phyloP scores from a whole-genome alignment of 768 basidiomycete species.

The Cyathus striatus region DNA sequence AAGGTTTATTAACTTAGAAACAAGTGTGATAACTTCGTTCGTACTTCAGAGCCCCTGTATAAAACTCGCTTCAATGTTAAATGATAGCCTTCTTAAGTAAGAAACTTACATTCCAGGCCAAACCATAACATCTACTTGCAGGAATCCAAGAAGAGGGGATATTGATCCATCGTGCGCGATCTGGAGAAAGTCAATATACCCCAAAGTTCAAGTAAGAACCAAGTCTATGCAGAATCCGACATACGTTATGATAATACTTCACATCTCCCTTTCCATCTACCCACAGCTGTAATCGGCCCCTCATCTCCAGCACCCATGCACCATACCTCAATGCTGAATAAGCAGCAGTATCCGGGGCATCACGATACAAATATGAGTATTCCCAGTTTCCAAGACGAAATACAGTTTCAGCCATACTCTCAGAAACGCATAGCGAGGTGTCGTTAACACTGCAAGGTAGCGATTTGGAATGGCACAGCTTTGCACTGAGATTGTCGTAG shows the following conservation, averaged over 20 bases:
- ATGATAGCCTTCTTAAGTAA: neutral
- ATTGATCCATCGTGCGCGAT: constrained; percentile 49
- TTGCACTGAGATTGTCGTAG: constrained; percentile 47
- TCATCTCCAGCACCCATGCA: constrained; percentile 41
- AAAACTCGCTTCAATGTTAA: neutral
- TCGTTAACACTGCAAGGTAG: constrained; percentile 42
- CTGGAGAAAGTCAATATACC: constrained; percentile 9
- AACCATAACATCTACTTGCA: constrained; percentile 45
- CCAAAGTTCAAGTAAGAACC: neutral
- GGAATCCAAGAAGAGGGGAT: constrained; percentile 40
- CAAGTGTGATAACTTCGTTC: neutral
- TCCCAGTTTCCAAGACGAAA: constrained; percentile 59
- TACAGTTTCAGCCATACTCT: constrained; percentile 43
- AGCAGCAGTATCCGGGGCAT: constrained; percentile 35
- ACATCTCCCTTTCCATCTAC: constrained; percentile 30
- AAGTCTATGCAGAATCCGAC: constrained; percentile 1
- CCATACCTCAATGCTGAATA: constrained; percentile 42
- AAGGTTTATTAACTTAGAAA: no score
- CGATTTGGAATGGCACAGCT: constrained; percentile 40
- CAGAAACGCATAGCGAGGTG: constrained; percentile 36
- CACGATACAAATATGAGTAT: constrained; percentile 47
- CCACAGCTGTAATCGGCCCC: constrained; percentile 30
- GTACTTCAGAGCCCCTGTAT: constrained; percentile 39
- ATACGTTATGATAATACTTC: constrained; percentile 39
- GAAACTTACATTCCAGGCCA: constrained; percentile 46